phyloP scores from a whole-genome alignment of 169 alveolate genomes.

The Plasmodium reichenowi region DNA sequence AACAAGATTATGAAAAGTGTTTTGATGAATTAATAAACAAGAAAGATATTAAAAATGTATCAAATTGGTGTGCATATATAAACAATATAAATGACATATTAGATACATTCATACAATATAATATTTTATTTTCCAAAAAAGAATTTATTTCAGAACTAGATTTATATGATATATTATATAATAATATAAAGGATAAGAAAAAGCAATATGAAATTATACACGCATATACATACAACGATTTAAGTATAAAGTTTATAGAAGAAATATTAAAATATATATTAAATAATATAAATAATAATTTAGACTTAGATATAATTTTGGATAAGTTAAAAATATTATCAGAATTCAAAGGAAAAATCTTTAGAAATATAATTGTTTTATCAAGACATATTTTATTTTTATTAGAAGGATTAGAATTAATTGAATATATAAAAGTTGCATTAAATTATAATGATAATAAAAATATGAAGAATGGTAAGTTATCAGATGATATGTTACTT shows the following conservation, averaged over 20 bases:
- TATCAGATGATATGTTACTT: neutral
- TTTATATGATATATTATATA: conserved; percentile 51
- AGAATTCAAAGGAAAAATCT: conserved; percentile 31
- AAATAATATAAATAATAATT: conserved; percentile 7
- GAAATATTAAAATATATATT: conserved; percentile 15
- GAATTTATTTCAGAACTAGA: conserved; percentile 67
- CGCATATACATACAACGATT: conserved; percentile 71
- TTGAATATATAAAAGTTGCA: neutral
- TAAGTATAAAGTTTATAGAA: conserved; percentile 58
- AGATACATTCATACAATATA: conserved; percentile 62
- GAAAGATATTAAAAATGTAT: neutral
- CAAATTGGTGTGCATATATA: no score
- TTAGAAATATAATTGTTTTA: conserved; percentile 22
- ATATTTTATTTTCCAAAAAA: conserved; percentile 35
- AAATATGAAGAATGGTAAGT: neutral
- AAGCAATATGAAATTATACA: conserved; percentile 63
- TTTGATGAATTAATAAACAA: conserved; percentile 38
- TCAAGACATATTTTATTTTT: conserved; percentile 25
- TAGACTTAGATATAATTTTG: neutral
- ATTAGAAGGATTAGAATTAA: conserved; percentile 3
- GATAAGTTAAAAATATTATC: conserved; percentile 30
- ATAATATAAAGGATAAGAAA: conserved; percentile 32
- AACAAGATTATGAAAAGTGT: conserved; percentile 52
- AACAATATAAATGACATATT: conserved; percentile 19
- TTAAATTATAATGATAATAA: conserved; percentile 3